Evolutionary conservation across 768 basidiomycete genomes (phyloP).

Genomic region (Kwoniella bestiolae): DNA sequence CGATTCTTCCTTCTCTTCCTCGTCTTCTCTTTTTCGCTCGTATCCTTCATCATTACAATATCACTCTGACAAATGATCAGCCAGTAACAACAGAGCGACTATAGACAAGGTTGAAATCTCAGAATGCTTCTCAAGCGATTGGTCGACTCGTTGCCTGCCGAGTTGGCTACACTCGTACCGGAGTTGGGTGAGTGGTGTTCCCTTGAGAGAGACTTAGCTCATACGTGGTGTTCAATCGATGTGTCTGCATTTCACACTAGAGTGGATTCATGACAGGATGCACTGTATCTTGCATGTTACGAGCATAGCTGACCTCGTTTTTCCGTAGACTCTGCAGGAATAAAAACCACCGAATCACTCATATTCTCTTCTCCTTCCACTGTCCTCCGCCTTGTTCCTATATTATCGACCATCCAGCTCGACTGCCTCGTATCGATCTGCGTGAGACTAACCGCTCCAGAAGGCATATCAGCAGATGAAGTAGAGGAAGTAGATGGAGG

Average conservation of each 20-base stretch:
- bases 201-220: too few species aligned
- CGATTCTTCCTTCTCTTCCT: constrained; percentile 37
- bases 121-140: constrained; percentile 52
- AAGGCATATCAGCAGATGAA: not conserved
- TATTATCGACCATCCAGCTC: constrained; percentile 16
- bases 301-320: not conserved
- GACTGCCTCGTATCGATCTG: constrained; percentile 31
- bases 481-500: not conserved
- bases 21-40: constrained; percentile 2
- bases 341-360: constrained; percentile 49
- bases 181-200: constrained; percentile 37
- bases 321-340: constrained; percentile 33
- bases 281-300: too few species aligned
- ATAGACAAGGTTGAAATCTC: too few species aligned
- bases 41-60: not conserved
- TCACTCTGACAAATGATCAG: too few species aligned
- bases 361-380: constrained; percentile 34
- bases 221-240: too few species aligned
- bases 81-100: too few species aligned
- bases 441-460: constrained; percentile 21
- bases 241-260: too few species aligned
- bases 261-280: too few species aligned
- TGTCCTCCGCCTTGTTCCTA: constrained; percentile 26
- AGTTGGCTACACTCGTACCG: constrained; percentile 33
- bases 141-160: constrained; percentile 15